Evolutionary conservation across 1,284 basidiomycete species (phyloP).

Genomic region (Hypsizygus ulmarius): DNA sequence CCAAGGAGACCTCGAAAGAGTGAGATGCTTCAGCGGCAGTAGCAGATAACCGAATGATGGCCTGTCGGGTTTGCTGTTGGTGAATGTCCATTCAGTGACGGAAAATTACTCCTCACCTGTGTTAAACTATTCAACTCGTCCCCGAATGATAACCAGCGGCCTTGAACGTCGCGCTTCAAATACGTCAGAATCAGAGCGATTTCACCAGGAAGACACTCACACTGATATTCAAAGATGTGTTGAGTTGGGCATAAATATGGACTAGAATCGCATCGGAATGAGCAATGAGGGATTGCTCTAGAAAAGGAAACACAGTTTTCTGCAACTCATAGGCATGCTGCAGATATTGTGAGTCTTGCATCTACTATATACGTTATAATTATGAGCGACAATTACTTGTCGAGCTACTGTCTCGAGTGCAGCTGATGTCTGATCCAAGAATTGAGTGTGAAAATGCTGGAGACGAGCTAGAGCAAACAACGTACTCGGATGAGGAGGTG

Average conservation of each 20-base stretch:
- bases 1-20: conserved; percentile 29
- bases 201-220: conserved; percentile 2
- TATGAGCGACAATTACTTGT: conserved; percentile 6
- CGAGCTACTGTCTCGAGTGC: conserved; percentile 15
- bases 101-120: conserved; percentile 9
- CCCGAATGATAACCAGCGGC: conserved; percentile 12
- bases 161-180: conserved; percentile 14
- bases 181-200: not conserved
- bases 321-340: conserved; percentile 19
- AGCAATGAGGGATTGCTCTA: conserved; percentile 14
- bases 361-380: not conserved
- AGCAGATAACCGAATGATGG: conserved; percentile 17
- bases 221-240: conserved; percentile 13
- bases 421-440: conserved; percentile 8
- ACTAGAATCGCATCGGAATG: conserved; percentile 15
- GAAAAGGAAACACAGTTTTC: conserved; percentile 5
- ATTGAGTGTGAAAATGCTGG: not conserved
- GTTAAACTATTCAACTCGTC: conserved; percentile 13
- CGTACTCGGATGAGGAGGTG: conserved; percentile 12
- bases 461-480: not conserved
- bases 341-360: not conserved
- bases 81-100: not conserved
- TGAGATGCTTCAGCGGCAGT: conserved; percentile 21
- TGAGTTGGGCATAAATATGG: conserved; percentile 9
- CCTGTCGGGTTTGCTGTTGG: conserved; percentile 7